Evolutionary conservation across 768 basidiomycete species (phyloP).

Genomic region (Lactarius tabidus): DNA sequence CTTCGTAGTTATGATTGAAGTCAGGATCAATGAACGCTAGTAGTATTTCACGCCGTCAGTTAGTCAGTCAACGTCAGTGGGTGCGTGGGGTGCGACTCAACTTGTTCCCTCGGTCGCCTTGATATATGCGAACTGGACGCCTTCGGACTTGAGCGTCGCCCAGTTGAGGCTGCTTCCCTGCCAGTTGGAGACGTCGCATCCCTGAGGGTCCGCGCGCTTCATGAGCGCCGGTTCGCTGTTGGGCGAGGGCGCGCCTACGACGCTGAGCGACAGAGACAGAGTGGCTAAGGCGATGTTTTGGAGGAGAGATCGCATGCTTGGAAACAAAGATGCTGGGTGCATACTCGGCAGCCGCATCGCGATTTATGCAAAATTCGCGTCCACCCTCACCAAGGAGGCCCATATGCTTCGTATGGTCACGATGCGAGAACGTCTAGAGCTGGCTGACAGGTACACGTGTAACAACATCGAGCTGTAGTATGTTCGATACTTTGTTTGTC

Average conservation of each 20-base stretch:
- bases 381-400: not conserved
- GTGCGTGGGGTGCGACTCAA: no score
- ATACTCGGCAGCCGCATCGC: not conserved
- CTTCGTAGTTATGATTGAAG: constrained; percentile 50
- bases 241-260: not conserved
- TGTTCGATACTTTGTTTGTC: not conserved
- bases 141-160: constrained; percentile 47
- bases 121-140: constrained; percentile 55
- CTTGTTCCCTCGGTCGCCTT: constrained; percentile 65
- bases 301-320: constrained; percentile 3
- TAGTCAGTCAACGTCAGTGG: no score
- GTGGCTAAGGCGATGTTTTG: constrained; percentile 15
- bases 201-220: constrained; percentile 41
- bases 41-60: constrained; percentile 26
- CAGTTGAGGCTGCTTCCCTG: constrained; percentile 48
- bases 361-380: not conserved
- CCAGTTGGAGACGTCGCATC: constrained; percentile 53
- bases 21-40: constrained; percentile 39
- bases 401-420: not conserved
- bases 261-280: constrained; percentile 16
- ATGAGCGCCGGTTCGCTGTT: constrained; percentile 10
- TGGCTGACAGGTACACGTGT: not conserved
- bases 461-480: not conserved
- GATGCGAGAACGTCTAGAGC: not conserved
- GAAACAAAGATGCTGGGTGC: not conserved